These are phyloP conservation scores for Chlorophyllum brunneum DNA, from an alignment of 768 basidiomycete species.

Conservation along the genomic window DNA sequence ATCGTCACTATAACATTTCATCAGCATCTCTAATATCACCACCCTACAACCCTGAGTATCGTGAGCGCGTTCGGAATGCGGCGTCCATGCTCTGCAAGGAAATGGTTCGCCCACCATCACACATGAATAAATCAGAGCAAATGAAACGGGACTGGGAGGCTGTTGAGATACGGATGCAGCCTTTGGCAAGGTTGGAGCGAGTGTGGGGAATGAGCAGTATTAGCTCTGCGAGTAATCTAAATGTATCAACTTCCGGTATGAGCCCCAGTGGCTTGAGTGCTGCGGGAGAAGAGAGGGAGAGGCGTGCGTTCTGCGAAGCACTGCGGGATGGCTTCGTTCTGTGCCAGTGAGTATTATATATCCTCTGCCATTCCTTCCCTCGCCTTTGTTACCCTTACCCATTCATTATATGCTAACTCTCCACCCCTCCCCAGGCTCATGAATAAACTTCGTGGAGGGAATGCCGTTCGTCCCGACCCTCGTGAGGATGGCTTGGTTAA, in stretches of 20 bases:
- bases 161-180: constrained; percentile 62
- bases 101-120: constrained; percentile 55
- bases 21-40: constrained; percentile 42
- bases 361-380: constrained; percentile 8
- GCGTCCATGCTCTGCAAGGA: constrained; percentile 64
- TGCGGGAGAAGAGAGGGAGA: constrained; percentile 72
- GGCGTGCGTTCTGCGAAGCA: constrained; percentile 68
- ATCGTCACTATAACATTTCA: constrained; percentile 57
- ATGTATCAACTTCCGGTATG: constrained; percentile 16
- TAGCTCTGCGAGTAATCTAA: constrained; percentile 35
- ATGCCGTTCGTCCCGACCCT: constrained; percentile 58
- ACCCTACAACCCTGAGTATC: constrained; percentile 51
- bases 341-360: constrained; percentile 69
- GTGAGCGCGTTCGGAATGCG: constrained; percentile 67
- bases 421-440: constrained; percentile 49
- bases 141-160: constrained; percentile 66
- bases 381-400: background rate
- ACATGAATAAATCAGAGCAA: constrained; percentile 46
- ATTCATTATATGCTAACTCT: constrained; percentile 9
- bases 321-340: constrained; percentile 82
- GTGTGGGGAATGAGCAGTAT: constrained; percentile 63
- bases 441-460: constrained; percentile 68
- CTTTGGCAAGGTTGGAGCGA: constrained; percentile 64
- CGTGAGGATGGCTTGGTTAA: constrained; percentile 65
- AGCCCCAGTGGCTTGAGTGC: constrained; percentile 35